Base-by-base conservation (phyloP, 2,329 filamentous ascomycete species). In the Venturia asperata region DNA sequence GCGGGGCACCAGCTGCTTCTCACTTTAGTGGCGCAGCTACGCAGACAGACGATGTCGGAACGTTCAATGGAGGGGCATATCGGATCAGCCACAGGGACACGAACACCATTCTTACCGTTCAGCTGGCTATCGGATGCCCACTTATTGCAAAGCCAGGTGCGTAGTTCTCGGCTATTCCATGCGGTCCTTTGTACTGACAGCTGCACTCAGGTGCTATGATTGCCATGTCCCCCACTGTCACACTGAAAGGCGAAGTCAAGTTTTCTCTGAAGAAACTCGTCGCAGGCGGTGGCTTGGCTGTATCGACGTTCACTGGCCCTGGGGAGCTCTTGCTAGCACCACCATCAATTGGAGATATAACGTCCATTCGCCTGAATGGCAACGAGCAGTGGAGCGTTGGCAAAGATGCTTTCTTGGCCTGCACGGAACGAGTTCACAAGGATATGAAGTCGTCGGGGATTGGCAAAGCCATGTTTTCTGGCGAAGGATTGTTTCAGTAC, bases 21-120 rank as follows among this genome's bases (percentile, higher is more conserved):
- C 83, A 88, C 66, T 92, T 93, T 68, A 74, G 81, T 6, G 90
- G 89, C 39, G 85, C 83, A 0, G 77, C 77, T 41, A 79, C 87
- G 0, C 82, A 83, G 0, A 80, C 85, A 39, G 94, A 97, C 75
- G 92, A 96, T 70, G 85, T 96, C 1, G 94, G 94, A n/a, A 94
- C 89, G 0, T 99, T 97, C 80, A 97, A 97, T 74, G 94, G 94
- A 19, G 94, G 94, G 15, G 93, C 90, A 72, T 99, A 93, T 74
- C 84, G 94, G 55, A 92, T 97, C 73, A 94, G 90, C 72, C 94
- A 99, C 73, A 84, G 94, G 27, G 92, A 97, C 75, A 88, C 86
- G 66, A 99, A 97, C 75, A 92, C 90, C 0, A 88, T 97, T 69
- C 77, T 97, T 67, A 97, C 92, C 0, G 77, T 97, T 27, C 93